Evolutionary conservation across 2,329 filamentous ascomycete species (phyloP).

Genomic region (Ustilaginoidea virens): DNA sequence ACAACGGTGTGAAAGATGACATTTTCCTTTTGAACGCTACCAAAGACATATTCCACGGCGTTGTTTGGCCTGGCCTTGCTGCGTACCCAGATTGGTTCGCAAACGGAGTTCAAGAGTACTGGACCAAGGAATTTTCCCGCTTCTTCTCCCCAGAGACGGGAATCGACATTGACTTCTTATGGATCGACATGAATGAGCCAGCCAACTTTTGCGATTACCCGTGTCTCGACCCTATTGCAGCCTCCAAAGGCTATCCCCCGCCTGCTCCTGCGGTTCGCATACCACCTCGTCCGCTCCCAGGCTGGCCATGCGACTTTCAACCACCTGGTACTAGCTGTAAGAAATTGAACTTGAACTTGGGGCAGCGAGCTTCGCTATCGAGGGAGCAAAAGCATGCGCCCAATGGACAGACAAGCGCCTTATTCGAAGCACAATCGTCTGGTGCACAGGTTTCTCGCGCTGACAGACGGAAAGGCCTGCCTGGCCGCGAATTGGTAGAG

Average conservation of each 20-base stretch:
- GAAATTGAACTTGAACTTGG: no score
- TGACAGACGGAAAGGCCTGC: constrained; percentile 8
- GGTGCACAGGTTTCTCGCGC: background rate
- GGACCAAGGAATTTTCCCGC: constrained; percentile 47
- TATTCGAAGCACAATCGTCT: background rate
- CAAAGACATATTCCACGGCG: constrained; percentile 40
- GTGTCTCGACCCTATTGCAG: constrained; percentile 19
- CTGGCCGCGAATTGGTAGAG: constrained; percentile 8
- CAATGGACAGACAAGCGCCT: background rate
- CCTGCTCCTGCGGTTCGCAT: constrained; percentile 42
- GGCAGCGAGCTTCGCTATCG: no score
- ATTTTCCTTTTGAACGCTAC: constrained; percentile 34
- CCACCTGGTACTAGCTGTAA: constrained; percentile 8
- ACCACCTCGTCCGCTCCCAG: constrained; percentile 46
- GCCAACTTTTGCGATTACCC: constrained; percentile 17
- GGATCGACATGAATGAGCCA: constrained; percentile 51
- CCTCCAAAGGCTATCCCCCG: constrained; percentile 35
- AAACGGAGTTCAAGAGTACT: constrained; percentile 45
- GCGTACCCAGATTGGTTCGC: constrained; percentile 67
- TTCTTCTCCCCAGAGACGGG: constrained; percentile 51
- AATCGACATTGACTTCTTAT: constrained; percentile 60
- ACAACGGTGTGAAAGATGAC: constrained; percentile 26
- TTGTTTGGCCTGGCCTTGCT: constrained; percentile 62
- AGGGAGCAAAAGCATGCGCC: background rate
- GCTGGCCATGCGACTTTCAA: constrained; percentile 34